phyloP scores from a whole-genome alignment of 2,329 filamentous ascomycete genomes.

The Trichoderma sp. region DNA sequence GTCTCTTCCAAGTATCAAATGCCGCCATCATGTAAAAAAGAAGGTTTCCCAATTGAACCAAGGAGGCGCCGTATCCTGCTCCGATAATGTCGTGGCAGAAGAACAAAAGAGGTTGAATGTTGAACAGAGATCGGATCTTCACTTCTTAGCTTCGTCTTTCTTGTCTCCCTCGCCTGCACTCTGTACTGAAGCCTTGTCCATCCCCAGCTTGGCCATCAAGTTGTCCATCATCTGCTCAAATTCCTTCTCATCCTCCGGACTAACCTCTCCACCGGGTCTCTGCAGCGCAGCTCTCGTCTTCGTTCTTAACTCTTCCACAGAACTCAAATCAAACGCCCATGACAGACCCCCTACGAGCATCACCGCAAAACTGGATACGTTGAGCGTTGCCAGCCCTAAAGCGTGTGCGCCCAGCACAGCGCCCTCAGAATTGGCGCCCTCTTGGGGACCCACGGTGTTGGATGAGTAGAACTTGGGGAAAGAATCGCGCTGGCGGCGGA shows the following conservation, averaged over 20 bases:
- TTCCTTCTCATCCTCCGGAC: conserved; percentile 57
- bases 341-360: conserved; percentile 72
- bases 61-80: background rate
- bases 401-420: conserved; percentile 76
- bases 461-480: conserved; percentile 72
- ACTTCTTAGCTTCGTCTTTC: background rate
- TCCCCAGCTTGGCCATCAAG: conserved; percentile 54
- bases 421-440: conserved; percentile 29
- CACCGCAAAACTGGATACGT: conserved; percentile 74
- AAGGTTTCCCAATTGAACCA: background rate
- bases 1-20: background rate
- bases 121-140: background rate
- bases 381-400: conserved; percentile 82
- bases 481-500: conserved; percentile 60
- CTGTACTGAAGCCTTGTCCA: conserved; percentile 30
- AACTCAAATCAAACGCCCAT: conserved; percentile 76
- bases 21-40: background rate
- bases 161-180: background rate
- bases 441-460: conserved; percentile 42
- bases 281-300: conserved; percentile 47
- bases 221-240: conserved; percentile 63
- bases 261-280: conserved; percentile 37
- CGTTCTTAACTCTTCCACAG: conserved; percentile 62
- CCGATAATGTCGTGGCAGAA: background rate
- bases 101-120: background rate